Conservation (phyloP, 768 basidiomycete genomes). For the Vishniacozyma victoriae region DNA sequence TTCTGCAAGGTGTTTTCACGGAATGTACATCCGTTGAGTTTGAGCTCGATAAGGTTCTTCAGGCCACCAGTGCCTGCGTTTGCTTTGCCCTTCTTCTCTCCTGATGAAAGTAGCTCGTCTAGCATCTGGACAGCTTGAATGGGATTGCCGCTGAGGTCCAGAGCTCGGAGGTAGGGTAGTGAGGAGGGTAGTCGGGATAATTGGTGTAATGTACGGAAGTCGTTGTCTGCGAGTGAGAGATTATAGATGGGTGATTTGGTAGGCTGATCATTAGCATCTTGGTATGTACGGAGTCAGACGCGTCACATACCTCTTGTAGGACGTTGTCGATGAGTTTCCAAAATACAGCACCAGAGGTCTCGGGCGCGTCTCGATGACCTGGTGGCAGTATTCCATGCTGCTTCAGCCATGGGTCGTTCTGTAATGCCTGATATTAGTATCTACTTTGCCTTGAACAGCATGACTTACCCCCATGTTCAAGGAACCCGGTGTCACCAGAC, state of each 20-base stretch:
- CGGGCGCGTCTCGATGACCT: conserved; percentile 59
- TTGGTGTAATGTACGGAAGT: conserved; percentile 58
- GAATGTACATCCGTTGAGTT: conserved; percentile 34
- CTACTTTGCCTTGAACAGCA: background rate
- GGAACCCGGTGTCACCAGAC: conserved; percentile 20
- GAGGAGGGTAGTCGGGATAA: conserved; percentile 63
- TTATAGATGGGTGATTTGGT: conserved; percentile 50
- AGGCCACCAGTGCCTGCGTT: conserved; percentile 28
- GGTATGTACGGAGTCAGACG: background rate
- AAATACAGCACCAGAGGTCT: conserved; percentile 62
- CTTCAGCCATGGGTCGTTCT: conserved; percentile 68
- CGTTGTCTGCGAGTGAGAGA: conserved; percentile 76
- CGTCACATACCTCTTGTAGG: conserved; percentile 26
- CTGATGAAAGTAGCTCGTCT: conserved; percentile 64
- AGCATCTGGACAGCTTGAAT: conserved; percentile 73
- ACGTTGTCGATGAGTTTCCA: conserved; percentile 56
- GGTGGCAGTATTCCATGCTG: conserved; percentile 67
- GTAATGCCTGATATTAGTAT: conserved; percentile 50
- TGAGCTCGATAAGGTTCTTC: conserved; percentile 40
- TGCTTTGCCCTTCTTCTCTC: conserved; percentile 52
- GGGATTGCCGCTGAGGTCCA: conserved; percentile 51
- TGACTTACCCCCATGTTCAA: conserved; percentile 34
- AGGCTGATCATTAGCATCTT: conserved; percentile 2
- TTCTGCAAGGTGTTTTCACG: conserved; percentile 46
- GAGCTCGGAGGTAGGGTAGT: conserved; percentile 54